Percentiles rank a stretch among this genome's conserved stretches.
phyloP scores from a whole-genome alignment of 2,329 filamentous ascomycete genomes.

The Tolypocladium amazonense region DNA sequence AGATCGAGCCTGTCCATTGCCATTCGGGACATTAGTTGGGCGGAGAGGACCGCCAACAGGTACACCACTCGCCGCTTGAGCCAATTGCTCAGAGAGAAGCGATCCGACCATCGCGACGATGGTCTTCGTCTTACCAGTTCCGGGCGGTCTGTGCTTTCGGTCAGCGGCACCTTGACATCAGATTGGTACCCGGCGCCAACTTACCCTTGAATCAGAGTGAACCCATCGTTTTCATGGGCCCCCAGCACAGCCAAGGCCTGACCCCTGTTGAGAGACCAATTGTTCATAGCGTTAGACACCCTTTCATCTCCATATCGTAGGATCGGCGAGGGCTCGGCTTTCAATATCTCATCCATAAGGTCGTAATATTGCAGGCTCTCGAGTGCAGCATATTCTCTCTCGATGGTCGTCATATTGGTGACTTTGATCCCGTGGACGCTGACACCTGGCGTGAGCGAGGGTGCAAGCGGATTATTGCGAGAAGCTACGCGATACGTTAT shows the following conservation, averaged over 20 bases:
- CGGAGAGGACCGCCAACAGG: constrained; percentile 19
- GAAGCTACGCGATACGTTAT: constrained; percentile 77
- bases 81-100: constrained; percentile 35
- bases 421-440: constrained; percentile 71
- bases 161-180: constrained; percentile 13
- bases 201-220: constrained; percentile 87
- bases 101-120: constrained; percentile 94
- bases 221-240: constrained; percentile 90
- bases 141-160: constrained; percentile 56
- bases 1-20: constrained; percentile 18
- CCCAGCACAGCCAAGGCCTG: constrained; percentile 89
- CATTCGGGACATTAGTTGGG: constrained; percentile 10
- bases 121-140: constrained; percentile 97
- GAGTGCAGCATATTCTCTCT: constrained; percentile 88
- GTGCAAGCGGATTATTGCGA: constrained; percentile 48
- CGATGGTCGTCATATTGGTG: constrained; percentile 86
- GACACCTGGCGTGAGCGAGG: constrained; percentile 56
- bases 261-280: constrained; percentile 76
- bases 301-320: constrained; percentile 69
- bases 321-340: constrained; percentile 81
- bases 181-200: constrained; percentile 5
- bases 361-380: constrained; percentile 93
- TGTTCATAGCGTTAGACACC: constrained; percentile 56
- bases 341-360: constrained; percentile 82
- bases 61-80: constrained; percentile 20